phyloP scores from a whole-genome alignment of 129 eudicot genomes.

The Chrysanthemum seticuspe region DNA sequence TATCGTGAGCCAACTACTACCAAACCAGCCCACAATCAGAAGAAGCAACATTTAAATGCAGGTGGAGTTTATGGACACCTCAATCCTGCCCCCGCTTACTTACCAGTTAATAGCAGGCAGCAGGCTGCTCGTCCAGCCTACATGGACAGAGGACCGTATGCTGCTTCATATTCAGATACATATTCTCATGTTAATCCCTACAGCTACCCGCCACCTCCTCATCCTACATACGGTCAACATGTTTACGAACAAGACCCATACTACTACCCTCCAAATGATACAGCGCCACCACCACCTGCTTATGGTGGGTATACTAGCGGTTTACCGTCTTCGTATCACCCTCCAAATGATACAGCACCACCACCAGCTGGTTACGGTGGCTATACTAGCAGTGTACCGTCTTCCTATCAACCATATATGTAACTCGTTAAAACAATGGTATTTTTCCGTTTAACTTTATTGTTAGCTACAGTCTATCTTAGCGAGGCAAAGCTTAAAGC shows the following conservation, averaged over 20 bases:
- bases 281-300: slow-evolving; percentile 27
- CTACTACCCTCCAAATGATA: slow-evolving; percentile 40
- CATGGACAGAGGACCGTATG: slow-evolving; percentile 37
- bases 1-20: slow-evolving; percentile 12
- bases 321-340: slow-evolving; percentile 7
- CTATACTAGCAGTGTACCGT: slow-evolving; percentile 14
- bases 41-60: slow-evolving; percentile 42
- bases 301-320: slow-evolving; percentile 31
- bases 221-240: slow-evolving; percentile 34
- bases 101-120: slow-evolving; percentile 24
- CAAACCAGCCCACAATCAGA: slow-evolving; percentile 21
- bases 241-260: slow-evolving; percentile 37
- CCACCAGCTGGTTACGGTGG: background rate
- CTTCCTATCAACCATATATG: slow-evolving; percentile 38
- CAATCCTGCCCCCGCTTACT: slow-evolving; percentile 22
- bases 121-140: slow-evolving; percentile 25
- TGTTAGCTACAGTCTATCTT: no score
- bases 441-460: slow-evolving; percentile 5
- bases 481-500: background rate
- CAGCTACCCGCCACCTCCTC: slow-evolving; percentile 30
- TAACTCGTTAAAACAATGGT: slow-evolving; percentile 5
- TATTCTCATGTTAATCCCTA: slow-evolving; percentile 29
- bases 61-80: slow-evolving; percentile 31
- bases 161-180: slow-evolving; percentile 24
- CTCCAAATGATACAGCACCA: slow-evolving; percentile 1